A percentile compares a stretch with the other conserved stretches of the same genome.
Evolutionary conservation across 495 filamentous ascomycete genomes (phyloP).

Genomic region (Lasiosphaeria hispida): DNA sequence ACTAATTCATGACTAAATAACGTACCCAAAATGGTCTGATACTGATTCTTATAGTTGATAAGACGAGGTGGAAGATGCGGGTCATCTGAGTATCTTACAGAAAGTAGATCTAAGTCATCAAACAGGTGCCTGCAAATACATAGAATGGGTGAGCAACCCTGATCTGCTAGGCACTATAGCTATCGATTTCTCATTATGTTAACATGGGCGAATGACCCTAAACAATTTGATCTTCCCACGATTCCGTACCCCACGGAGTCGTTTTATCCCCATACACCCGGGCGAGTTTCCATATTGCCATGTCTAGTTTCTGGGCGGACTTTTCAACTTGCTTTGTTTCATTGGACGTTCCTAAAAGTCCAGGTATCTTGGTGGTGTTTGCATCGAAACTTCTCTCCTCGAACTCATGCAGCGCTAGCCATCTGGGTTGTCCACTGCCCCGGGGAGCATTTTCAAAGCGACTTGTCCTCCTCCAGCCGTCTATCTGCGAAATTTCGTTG

Average conservation of each 20-base stretch:
- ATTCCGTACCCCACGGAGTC: slow-evolving; percentile 11
- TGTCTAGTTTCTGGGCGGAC: background rate
- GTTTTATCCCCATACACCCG: slow-evolving; percentile 16
- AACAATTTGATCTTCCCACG: too few species aligned
- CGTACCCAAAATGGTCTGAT: too few species aligned
- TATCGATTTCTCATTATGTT: too few species aligned
- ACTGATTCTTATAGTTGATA: too few species aligned
- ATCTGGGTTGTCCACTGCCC: slow-evolving; percentile 4
- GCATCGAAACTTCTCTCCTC: slow-evolving; percentile 8
- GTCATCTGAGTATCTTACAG: too few species aligned
- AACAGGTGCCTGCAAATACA: too few species aligned
- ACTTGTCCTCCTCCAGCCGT: slow-evolving; percentile 19
- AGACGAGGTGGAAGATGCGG: too few species aligned
- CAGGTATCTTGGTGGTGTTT: background rate
- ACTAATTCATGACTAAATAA: too few species aligned
- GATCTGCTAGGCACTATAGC: too few species aligned
- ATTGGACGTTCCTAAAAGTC: slow-evolving; percentile 8
- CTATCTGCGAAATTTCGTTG: slow-evolving; percentile 14
- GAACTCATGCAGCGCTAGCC: slow-evolving; percentile 24
- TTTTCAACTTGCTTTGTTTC: slow-evolving; percentile 4
- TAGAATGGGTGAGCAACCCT: too few species aligned
- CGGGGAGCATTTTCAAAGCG: slow-evolving; percentile 13
- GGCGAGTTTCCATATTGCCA: slow-evolving; percentile 16
- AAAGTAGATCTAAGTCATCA: too few species aligned
- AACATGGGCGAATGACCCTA: too few species aligned